Evolutionary conservation across 2,329 filamentous ascomycete genomes (phyloP), one percentile per base, ranked within the genome.

Genomic region (Macrophomina pseudophaseolina): DNA sequence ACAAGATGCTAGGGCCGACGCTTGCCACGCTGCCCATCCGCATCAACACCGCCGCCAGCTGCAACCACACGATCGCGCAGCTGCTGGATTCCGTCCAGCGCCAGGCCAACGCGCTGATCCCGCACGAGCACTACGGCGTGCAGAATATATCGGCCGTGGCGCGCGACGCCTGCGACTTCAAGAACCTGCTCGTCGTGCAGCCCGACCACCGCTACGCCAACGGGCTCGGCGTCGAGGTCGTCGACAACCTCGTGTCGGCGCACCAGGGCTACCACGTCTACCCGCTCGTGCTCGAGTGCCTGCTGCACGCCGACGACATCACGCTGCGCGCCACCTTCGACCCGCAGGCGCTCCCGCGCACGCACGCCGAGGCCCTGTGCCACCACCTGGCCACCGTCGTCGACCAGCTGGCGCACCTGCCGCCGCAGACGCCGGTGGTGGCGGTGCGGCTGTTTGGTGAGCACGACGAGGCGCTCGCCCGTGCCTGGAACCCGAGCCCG

Each of bases 131-230:
- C n/a, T 16, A 30, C 16, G 59, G 59, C 5, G 23, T 63, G 32
- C 42, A 51, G 46, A 28, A 18, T 3, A 63, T 63, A 44, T 9
- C 42, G 11, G 42, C 40, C 16, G 23, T 63, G 1, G 54, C 56
- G 18, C 32, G 35, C 23, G 38, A 40, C 11, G 74, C 76, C 18
- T 86, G 84, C 69, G 82, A 86, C 69, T 77, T 86, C 44, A 79
- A 81, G 2, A 85, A 81, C 0, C 82, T 83, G 4, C 73, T 87
- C 2, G 83, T 87, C 0, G 79, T 87, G 30, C 84, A 87, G 53
- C 70, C 71, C 18, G 4, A 72, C 54, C 30, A 42, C 59, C 32
- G 6, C 12, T n/a, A 32, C 53, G 51, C 32, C n/a, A 48, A 14
- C 49, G 28, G 30, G 28, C 49, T 63, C 18, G 40, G 40, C 28